Evolutionary conservation across 2,329 filamentous ascomycete genomes (phyloP), one percentile per base, ranked within the genome.

Genomic region (Hymenoscyphus salicellus): DNA sequence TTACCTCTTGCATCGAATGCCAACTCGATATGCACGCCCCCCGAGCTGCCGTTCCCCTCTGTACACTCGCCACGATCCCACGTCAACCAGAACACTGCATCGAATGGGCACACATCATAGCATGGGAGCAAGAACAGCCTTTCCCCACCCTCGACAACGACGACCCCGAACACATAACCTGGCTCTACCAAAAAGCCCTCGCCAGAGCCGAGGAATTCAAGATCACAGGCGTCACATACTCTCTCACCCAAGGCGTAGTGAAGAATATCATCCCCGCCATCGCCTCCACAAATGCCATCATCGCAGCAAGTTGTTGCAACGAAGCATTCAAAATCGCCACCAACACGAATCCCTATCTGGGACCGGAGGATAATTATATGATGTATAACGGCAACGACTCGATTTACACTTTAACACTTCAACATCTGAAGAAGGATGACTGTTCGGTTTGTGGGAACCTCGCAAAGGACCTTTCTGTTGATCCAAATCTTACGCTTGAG

Each of bases 241-340:
- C 91, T 5, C 88, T 97, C 77, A 97, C 96, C 0, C 95, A 99
- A 76, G 96, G 95, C 63, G 96, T 98, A 2, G 92, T 99, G 73
- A 99, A 99, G 79, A 99, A 99, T 78, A 99, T 99, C 77, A 99
- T 99, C 67, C 95, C 95, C 0, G 96, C 95, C 32, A 99, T 99
- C 73, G 95, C 95, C 20, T 97, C 93, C 1, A 99, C 95, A 6
- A 99, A 99, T 76, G 94, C 95, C 64, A 95, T 99, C 72, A 91
- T 99, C 69, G 95, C 95, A 1, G 95, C 94, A 1, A 90, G 91
- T 61, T 98, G 94, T 78, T 98, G 95, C 78, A 98, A 97, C 70
- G 95, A 99, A 78, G 94, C 93, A 1, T 88, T 98, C 79, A 99
- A 99, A 79, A 91, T 99, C 68, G 91, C 90, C 52, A 96, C 92